Conservation (phyloP, 1,139 yeast genomes). For the Kluyveromyces sp. region DNA sequence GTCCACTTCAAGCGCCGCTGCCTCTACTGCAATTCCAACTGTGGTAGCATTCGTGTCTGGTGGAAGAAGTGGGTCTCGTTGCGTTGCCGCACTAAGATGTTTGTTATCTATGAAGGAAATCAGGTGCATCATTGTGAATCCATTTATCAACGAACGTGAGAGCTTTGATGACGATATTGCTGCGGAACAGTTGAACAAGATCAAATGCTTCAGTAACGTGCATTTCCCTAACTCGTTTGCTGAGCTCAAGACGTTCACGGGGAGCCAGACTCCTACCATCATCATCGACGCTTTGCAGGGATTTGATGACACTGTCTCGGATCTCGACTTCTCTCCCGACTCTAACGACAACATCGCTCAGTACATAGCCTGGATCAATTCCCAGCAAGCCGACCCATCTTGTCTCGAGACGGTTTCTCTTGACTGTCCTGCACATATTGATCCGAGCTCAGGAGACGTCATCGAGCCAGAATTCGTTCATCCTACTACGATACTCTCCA, state of each 20-base stretch:
- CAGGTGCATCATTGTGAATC: conserved; percentile 5
- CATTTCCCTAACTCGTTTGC: conserved; percentile 34
- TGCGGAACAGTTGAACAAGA: conserved; percentile 44
- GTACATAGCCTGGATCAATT: conserved; percentile 58
- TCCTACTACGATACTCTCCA: conserved; percentile 45
- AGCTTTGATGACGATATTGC: conserved; percentile 15
- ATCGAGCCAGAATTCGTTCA: conserved; percentile 18
- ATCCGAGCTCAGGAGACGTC: conserved; percentile 47
- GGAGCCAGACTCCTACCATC: conserved; percentile 33
- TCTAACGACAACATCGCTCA: conserved; percentile 9
- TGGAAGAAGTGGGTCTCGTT: conserved; percentile 68
- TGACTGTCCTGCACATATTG: conserved; percentile 80
- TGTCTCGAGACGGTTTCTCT: conserved; percentile 42
- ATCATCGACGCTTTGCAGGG: conserved; percentile 81
- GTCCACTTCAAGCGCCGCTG: conserved; percentile 28
- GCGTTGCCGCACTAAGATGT: conserved; percentile 76
- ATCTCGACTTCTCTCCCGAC: conserved; percentile 40
- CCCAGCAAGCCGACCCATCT: conserved; percentile 39
- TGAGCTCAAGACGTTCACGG: conserved; percentile 33
- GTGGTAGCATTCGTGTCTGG: conserved; percentile 56
- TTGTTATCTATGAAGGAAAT: conserved; percentile 38
- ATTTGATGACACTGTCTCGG: conserved; percentile 57
- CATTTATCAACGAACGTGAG: conserved; percentile 6
- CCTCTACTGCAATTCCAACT: conserved; percentile 71
- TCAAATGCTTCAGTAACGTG: conserved; percentile 40